A percentile compares a stretch with the other conserved stretches of the same genome.
Evolutionary conservation across 2,329 filamentous ascomycete species (phyloP).

Genomic region (Colletotrichum lini): DNA sequence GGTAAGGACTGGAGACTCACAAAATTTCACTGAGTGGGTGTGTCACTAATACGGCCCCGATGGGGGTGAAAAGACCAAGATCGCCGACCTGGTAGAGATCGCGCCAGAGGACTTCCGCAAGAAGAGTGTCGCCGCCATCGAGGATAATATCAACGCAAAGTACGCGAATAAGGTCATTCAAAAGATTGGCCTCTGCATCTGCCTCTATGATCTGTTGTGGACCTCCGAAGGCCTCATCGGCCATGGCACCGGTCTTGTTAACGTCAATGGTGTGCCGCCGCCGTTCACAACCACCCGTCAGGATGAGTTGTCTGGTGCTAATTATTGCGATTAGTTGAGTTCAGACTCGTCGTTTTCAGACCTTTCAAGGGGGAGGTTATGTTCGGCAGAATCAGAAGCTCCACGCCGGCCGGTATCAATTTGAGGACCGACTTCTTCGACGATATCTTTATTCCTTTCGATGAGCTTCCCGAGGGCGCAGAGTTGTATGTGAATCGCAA

Average conservation of each 20-base stretch:
- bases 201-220: constrained; percentile 90
- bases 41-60: constrained; percentile 40
- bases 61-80: constrained; percentile 77
- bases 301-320: constrained; percentile 25
- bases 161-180: constrained; percentile 97
- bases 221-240: constrained; percentile 95
- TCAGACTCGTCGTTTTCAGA: constrained; percentile 92
- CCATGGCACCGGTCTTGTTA: constrained; percentile 91
- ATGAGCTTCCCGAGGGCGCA: constrained; percentile 81
- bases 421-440: constrained; percentile 93
- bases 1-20: constrained; percentile 51
- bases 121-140: constrained; percentile 85
- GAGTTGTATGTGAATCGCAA: constrained; percentile 74
- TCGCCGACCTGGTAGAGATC: constrained; percentile 96
- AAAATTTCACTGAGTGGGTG: neutral
- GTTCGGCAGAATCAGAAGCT: constrained; percentile 84
- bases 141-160: constrained; percentile 97
- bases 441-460: constrained; percentile 85
- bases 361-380: constrained; percentile 97
- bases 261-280: constrained; percentile 82
- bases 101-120: constrained; percentile 90
- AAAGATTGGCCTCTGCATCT: constrained; percentile 93
- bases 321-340: constrained; percentile 77
- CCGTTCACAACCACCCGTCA: neutral
- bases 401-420: constrained; percentile 79